Base-by-base conservation (phyloP, 805 yeast genomes). In the Wickerhamiella hasegawae region DNA sequence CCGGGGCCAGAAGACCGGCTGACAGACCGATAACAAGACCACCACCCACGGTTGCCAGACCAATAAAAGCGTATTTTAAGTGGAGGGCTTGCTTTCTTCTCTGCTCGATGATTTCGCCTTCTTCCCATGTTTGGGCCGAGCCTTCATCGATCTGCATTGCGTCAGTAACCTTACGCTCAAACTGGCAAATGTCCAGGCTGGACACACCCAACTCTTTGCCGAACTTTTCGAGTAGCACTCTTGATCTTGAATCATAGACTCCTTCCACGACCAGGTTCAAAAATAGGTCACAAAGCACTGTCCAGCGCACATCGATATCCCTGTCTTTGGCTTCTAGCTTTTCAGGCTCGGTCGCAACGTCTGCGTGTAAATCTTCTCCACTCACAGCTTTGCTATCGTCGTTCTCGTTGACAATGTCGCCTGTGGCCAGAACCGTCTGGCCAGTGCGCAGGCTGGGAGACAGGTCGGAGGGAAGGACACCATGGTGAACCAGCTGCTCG, bases 1-100 rank as follows among this genome's bases (percentile, higher is more conserved):
- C 94, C 0, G 99, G 99, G 0, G 98, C 98, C 31, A 90, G 60
- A 30, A 90, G 57, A 5, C 99, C 99, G 6, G 94, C 97, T 40
- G 95, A 82, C 15, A 90, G 62, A 2, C 99, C 99, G 39, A 90
- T 70, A 1, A 90, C 94, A 17, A 90, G 61, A 1, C 94, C 85
- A 2, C 99, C 99, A 20, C 97, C 97, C 12, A 85, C 66, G 5
- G 97, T 90, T 0, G 99, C 99, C 33, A 90, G 59, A 1, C 97
- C 99, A 42, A 90, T 80, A 49, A 81, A 84, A 35, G 83, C 76
- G 53, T 82, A 60, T 49, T 85, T 76, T 49, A 67, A 75, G 43
- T 68, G 71, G 43, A 66, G 68, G 34, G 73, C 71, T 44, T 62
- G 69, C 49, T 73, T 77, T n/a, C 80, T 65, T 46, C 93, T 75